Evolutionary conservation across 371 early-diverging fungal genomes (phyloP).

Genomic region (Mucor irregularis): DNA sequence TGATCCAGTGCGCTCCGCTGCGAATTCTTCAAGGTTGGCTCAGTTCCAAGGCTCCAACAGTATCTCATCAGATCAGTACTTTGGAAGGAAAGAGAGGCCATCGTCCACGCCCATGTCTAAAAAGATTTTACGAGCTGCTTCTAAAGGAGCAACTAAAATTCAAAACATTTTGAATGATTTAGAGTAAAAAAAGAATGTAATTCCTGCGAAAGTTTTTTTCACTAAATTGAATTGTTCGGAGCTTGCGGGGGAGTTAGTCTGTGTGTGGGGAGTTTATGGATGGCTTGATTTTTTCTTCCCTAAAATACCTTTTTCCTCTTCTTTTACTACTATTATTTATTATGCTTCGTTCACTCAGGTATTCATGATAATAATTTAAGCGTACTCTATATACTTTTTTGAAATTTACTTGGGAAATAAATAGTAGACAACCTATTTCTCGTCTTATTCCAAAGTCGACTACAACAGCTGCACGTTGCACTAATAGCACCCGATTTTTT

Average conservation of each 20-base stretch:
- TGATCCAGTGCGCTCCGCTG: constrained; percentile 50
- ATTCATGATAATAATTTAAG: neutral
- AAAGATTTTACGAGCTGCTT: constrained; percentile 32
- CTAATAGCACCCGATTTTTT: neutral
- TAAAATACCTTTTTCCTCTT: neutral
- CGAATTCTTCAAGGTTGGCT: constrained; percentile 60
- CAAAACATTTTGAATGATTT: constrained; percentile 24
- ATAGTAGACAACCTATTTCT: constrained; percentile 3
- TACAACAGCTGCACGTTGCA: neutral
- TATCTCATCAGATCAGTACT: constrained; percentile 80
- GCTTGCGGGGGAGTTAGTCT: too few species aligned
- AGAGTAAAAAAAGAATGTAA: neutral
- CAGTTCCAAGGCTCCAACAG: constrained; percentile 73
- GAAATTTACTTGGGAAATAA: neutral
- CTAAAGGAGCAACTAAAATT: constrained; percentile 40
- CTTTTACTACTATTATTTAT: neutral
- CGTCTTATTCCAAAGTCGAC: constrained; percentile 9
- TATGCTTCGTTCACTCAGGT: constrained; percentile 2
- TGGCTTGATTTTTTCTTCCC: neutral
- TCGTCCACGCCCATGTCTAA: constrained; percentile 19
- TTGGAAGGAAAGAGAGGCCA: constrained; percentile 48
- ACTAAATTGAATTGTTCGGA: too few species aligned
- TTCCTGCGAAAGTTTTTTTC: neutral
- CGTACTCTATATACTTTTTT: too few species aligned
- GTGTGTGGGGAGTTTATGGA: too few species aligned